Conservation (phyloP, 1,139 yeast species). For the Nakaseomyces bracarensis region DNA sequence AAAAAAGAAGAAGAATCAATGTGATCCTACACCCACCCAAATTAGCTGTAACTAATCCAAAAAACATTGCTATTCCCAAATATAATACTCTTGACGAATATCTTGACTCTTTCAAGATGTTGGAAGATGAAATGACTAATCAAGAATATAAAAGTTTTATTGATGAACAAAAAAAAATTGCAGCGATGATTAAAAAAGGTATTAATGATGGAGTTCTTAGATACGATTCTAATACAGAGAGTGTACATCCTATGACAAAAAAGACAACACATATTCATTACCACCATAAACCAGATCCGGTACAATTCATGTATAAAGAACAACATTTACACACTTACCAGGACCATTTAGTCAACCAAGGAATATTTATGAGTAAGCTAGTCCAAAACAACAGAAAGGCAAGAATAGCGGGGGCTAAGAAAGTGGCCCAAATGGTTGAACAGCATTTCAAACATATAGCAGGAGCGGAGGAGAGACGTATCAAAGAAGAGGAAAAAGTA, state of each 20-base stretch:
- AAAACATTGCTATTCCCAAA: conserved; percentile 45
- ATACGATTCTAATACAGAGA: conserved; percentile 37
- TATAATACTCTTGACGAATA: conserved; percentile 37
- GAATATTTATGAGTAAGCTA: conserved; percentile 59
- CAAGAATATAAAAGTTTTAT: conserved; percentile 44
- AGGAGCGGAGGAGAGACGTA: conserved; percentile 80
- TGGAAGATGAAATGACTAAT: conserved; percentile 45
- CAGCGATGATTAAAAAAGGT: conserved; percentile 46
- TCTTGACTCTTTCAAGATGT: conserved; percentile 45
- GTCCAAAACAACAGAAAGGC: conserved; percentile 60
- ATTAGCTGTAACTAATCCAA: conserved; percentile 68
- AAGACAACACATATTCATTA: conserved; percentile 40
- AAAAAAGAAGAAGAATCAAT: conserved; percentile 18
- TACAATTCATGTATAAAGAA: conserved; percentile 29
- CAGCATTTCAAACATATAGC: conserved; percentile 76
- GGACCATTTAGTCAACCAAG: conserved; percentile 73
- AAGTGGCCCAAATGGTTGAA: conserved; percentile 75
- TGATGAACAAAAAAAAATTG: conserved; percentile 37
- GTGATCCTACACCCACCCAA: conserved; percentile 46
- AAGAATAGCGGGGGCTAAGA: conserved; percentile 61
- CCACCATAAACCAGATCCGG: conserved; percentile 25
- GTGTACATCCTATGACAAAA: conserved; percentile 41
- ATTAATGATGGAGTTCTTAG: conserved; percentile 42
- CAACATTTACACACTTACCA: conserved; percentile 46
- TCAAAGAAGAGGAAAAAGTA: conserved; percentile 61